A percentile compares a stretch with the other conserved stretches of the same genome.
Conservation (phyloP, 257 asterid species). For the Solanum virginianum region DNA sequence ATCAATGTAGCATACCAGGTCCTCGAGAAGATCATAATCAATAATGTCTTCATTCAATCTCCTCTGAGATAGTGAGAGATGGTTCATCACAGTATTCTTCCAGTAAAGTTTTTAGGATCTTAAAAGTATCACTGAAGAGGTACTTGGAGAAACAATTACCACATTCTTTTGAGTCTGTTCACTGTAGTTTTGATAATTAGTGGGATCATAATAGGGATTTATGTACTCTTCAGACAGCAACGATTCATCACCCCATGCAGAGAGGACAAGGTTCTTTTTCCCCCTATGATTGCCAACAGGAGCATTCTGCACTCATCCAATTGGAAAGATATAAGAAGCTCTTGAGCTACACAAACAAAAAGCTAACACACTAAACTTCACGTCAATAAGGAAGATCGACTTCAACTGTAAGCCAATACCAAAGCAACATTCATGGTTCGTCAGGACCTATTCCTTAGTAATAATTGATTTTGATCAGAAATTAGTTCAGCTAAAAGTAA, state of each 20-base stretch:
- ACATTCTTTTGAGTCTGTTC: slow-evolving; percentile 72
- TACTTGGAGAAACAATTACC: slow-evolving; percentile 29
- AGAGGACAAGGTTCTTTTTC: slow-evolving; percentile 72
- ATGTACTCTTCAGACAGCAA: slow-evolving; percentile 61
- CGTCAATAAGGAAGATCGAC: background rate
- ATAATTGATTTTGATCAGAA: background rate
- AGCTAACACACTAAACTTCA: background rate
- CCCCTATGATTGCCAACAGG: slow-evolving; percentile 85
- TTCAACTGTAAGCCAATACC: background rate
- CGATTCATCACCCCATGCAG: slow-evolving; percentile 96
- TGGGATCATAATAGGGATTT: slow-evolving; percentile 54
- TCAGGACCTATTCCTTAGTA: background rate
- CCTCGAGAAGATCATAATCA: slow-evolving; percentile 96
- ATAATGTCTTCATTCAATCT: slow-evolving; percentile 79
- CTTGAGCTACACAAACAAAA: slow-evolving; percentile 1
- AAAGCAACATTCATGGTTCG: background rate
- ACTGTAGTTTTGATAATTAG: slow-evolving; percentile 49
- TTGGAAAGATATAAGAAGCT: background rate
- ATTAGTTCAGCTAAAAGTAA: background rate
- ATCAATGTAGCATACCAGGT: slow-evolving; percentile 80
- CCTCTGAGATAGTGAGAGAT: slow-evolving; percentile 34
- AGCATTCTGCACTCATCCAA: slow-evolving; percentile 43
- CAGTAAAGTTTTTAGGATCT: background rate
- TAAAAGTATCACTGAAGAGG: background rate
- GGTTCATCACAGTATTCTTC: slow-evolving; percentile 1